These are phyloP conservation scores for Malus sylvestris DNA, from an alignment of 306 rosid genomes.

Conservation along the genomic window DNA sequence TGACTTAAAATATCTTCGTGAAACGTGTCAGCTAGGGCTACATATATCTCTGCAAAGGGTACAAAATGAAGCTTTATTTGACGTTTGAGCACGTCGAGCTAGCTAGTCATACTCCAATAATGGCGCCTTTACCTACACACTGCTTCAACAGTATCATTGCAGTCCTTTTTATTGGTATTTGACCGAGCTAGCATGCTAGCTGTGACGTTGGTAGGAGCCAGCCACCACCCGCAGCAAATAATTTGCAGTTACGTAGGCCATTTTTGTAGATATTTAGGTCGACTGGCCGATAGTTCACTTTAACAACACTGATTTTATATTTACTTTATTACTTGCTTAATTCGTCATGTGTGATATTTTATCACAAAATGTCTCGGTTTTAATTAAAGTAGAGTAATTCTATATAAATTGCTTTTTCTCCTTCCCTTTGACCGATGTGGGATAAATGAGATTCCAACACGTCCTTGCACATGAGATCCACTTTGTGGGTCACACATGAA, in stretches of 20 bases:
- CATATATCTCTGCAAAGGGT: neutral
- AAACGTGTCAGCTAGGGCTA: no score
- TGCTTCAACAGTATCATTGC: neutral
- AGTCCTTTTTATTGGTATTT: neutral
- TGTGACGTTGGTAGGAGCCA: neutral
- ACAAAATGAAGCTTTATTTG: neutral
- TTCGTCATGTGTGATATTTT: rapidly evolving
- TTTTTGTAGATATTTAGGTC: neutral
- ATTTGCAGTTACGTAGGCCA: neutral
- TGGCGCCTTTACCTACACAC: neutral
- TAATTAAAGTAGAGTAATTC: rapidly evolving
- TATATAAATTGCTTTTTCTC: no score
- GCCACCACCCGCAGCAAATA: neutral
- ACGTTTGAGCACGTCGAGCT: neutral
- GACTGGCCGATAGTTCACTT: rapidly evolving
- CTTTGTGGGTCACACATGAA: no score
- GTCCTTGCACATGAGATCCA: rapidly evolving
- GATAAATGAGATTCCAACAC: no score
- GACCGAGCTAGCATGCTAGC: neutral
- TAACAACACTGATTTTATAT: no score
- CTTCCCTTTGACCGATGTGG: no score
- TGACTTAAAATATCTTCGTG: neutral
- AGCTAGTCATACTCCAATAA: neutral
- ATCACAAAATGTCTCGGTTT: rapidly evolving
- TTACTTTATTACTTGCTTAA: no score